Evolutionary conservation across 352 stramenopile species (phyloP), one percentile per base, ranked within the genome.

Genomic region (Phytophthora sojae): DNA sequence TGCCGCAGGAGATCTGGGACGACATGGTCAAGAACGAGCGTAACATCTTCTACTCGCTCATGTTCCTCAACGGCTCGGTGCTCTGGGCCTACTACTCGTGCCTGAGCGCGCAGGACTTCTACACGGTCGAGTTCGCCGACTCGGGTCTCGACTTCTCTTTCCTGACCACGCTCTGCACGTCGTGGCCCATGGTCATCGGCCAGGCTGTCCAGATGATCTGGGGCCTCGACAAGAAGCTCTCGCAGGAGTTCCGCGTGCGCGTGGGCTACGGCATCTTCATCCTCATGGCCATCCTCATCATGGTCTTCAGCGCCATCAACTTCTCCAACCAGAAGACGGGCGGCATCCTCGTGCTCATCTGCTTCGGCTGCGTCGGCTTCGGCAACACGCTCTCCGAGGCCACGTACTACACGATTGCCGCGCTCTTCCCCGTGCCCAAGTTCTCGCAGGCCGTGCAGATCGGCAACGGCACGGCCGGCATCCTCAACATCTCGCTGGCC

Each of bases 361-460:
- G 74, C 59, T 83, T 90, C 39, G 79, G 55, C 29, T 50, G 61
- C 52, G 73, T 83, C 25, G 80, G 82, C 23, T 74, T 81, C 19
- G 68, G 63, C 32, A 87, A 90, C 64, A 82, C 82, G 67, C 67
- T 88, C 21, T 69, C 78, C 9, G 76, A 90, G 49, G 69, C 79
- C n/a, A 83, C 67, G 25, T 88, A 75, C 62, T 90, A 90, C 73
- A 72, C 62, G 17, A 76, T 84, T 67, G 83, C 79, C 0, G 79
- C 79, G 4, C 68, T 92, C 2, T 92, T 92, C 65, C 85, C 82
- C 2, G 65, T 82, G n/a, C 71, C 85, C 62, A 89, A 89, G 61
- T 91, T 87, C 65, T 89, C 80, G 6, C 88, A 92, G 57, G 81
- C 80, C 5, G 77, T 93, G 25, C 85, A 92, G 65, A 85, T 92